Evolutionary conservation across 768 basidiomycete species (phyloP).

Genomic region (Mycena filopes): DNA sequence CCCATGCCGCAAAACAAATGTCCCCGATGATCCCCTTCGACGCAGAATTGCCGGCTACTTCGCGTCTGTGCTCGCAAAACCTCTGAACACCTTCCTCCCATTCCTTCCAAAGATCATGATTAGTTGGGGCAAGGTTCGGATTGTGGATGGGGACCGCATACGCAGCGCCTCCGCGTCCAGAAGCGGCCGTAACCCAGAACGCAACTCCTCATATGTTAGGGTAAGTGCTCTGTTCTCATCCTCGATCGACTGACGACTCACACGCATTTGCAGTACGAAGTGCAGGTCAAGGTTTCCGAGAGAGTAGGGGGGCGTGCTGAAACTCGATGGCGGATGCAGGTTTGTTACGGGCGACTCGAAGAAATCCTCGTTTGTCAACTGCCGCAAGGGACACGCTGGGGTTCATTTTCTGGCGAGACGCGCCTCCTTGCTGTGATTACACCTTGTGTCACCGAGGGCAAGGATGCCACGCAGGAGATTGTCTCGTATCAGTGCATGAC

Average conservation of each 20-base stretch:
- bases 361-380: conserved; percentile 33
- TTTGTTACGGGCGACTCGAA: conserved; percentile 33
- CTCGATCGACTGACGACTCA: neutral
- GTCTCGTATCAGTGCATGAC: conserved; percentile 6
- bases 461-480: conserved; percentile 22
- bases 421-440: conserved; percentile 29
- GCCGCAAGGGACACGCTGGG: conserved; percentile 5
- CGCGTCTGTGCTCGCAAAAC: conserved; percentile 12
- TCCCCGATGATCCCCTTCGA: conserved; percentile 15
- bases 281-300: conserved; percentile 13
- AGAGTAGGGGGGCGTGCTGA: neutral
- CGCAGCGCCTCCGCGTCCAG: neutral
- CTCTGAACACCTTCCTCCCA: neutral
- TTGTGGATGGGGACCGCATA: conserved; percentile 40
- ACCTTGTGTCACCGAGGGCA: conserved; percentile 29
- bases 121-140: conserved; percentile 39
- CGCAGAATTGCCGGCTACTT: conserved; percentile 35
- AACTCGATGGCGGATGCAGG: neutral
- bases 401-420: conserved; percentile 11
- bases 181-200: neutral
- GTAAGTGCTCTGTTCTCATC: conserved; percentile 17
- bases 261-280: conserved; percentile 17
- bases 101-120: conserved; percentile 33
- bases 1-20: conserved; percentile 24
- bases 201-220: conserved; percentile 29